Percentiles rank a stretch among this genome's conserved stretches.
Evolutionary conservation across 345 rosid genomes (phyloP).

Genomic region (Gynandropsis gynandra): DNA sequence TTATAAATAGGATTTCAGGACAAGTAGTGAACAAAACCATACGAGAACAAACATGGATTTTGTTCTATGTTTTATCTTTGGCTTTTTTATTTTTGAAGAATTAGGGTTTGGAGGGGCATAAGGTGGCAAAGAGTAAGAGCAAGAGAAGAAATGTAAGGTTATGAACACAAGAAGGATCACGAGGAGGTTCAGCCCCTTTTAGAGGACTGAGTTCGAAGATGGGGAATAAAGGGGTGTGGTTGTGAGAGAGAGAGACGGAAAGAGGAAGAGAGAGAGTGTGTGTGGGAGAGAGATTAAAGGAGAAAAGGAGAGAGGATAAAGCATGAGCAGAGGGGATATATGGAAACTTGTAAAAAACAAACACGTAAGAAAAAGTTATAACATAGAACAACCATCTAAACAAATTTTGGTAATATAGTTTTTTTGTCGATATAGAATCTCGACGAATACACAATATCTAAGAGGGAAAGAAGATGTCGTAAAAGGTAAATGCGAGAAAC

Average conservation of each 20-base stretch:
- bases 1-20: constrained; percentile 13
- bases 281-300: constrained; percentile 21
- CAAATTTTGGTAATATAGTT: no score
- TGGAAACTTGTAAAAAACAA: constrained; percentile 35
- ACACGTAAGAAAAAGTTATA: constrained; percentile 19
- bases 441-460: no score
- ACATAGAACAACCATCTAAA: no score
- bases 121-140: background rate
- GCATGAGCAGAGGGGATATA: constrained; percentile 31
- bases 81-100: constrained; percentile 5
- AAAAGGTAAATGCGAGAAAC: no score
- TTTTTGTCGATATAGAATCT: no score
- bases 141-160: constrained; percentile 27
- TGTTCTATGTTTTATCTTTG: constrained; percentile 30
- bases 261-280: background rate
- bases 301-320: constrained; percentile 27
- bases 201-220: constrained; percentile 29
- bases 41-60: constrained; percentile 24
- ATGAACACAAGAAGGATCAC: constrained; percentile 35
- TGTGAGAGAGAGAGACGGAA: background rate
- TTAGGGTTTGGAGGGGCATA: constrained; percentile 27
- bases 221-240: constrained; percentile 28
- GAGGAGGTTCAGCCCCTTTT: constrained; percentile 35
- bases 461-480: no score
- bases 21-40: constrained; percentile 16